phyloP scores from a whole-genome alignment of 1,284 basidiomycete genomes.

The Ustilago loliicola region DNA sequence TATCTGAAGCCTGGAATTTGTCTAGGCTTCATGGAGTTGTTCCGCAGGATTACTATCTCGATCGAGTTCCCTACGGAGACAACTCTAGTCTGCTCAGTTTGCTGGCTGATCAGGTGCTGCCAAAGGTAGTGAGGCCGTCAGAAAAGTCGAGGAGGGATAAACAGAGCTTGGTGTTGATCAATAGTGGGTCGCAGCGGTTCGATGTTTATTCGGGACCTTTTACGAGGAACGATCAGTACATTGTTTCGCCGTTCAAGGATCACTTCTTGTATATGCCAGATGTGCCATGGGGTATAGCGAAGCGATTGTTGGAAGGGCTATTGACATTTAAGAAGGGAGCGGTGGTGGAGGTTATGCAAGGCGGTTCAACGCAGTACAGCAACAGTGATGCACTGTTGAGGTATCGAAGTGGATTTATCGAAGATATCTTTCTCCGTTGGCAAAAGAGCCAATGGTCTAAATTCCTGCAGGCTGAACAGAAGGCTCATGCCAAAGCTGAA shows the following conservation, averaged over 20 bases:
- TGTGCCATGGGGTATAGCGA: constrained; percentile 61
- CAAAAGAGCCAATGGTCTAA: constrained; percentile 54
- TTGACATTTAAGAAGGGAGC: constrained; percentile 47
- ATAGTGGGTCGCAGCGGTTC: constrained; percentile 67
- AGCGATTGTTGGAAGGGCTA: constrained; percentile 49
- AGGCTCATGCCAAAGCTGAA: constrained; percentile 23
- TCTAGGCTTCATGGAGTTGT: constrained; percentile 62
- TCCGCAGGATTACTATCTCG: constrained; percentile 68
- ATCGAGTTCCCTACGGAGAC: constrained; percentile 57
- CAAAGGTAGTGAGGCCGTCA: constrained; percentile 63
- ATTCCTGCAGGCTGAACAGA: constrained; percentile 37
- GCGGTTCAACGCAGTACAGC: constrained; percentile 33
- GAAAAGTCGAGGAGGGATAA: constrained; percentile 44
- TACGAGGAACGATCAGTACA: constrained; percentile 68
- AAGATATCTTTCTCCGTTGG: constrained; percentile 50
- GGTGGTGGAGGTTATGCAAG: constrained; percentile 46
- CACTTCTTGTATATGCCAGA: constrained; percentile 62
- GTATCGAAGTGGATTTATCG: constrained; percentile 39
- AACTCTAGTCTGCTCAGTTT: constrained; percentile 61
- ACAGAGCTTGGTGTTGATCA: constrained; percentile 64
- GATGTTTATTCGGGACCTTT: constrained; percentile 65
- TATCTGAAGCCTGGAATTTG: constrained; percentile 63
- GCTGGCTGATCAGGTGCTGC: constrained; percentile 58
- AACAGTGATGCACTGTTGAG: constrained; percentile 40
- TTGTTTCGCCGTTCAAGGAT: constrained; percentile 66